phyloP scores from a whole-genome alignment of 1,139 yeast genomes.

The Debaryomyces sp. region DNA sequence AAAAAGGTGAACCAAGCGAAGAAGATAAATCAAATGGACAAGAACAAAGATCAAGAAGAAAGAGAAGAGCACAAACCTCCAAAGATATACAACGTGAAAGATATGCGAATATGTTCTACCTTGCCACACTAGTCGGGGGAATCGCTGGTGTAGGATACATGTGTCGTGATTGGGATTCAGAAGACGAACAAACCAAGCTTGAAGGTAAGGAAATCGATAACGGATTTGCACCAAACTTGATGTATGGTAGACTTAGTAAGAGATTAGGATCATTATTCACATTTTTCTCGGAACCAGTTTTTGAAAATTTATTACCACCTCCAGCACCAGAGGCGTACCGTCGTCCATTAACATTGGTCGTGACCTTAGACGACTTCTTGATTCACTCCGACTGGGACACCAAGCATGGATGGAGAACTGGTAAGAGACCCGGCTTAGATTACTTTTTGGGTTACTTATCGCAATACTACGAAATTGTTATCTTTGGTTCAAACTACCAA shows the following conservation, averaged over 20 bases:
- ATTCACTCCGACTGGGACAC: constrained; percentile 93
- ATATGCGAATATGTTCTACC: constrained; percentile 69
- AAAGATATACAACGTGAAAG: constrained; percentile 59
- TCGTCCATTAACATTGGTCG: constrained; percentile 87
- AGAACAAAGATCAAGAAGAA: constrained; percentile 34
- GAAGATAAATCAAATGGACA: constrained; percentile 1
- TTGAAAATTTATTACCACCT: constrained; percentile 84
- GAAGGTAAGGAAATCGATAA: constrained; percentile 57
- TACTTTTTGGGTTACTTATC: constrained; percentile 93
- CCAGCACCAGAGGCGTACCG: constrained; percentile 92
- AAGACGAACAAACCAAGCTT: constrained; percentile 60
- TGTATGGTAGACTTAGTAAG: constrained; percentile 68
- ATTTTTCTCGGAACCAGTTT: constrained; percentile 91
- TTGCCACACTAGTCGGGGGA: constrained; percentile 60
- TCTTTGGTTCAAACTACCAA: constrained; percentile 84
- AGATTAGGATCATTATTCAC: constrained; percentile 78
- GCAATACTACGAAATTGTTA: constrained; percentile 92
- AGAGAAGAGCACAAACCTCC: constrained; percentile 63
- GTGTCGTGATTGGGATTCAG: constrained; percentile 86
- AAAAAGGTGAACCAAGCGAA: constrained; percentile 13
- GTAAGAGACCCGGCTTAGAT: constrained; percentile 98
- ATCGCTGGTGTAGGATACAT: constrained; percentile 72
- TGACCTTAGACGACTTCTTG: constrained; percentile 86
- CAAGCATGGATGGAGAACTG: constrained; percentile 96
- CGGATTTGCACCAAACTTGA: constrained; percentile 69